Conservation (phyloP, 1,284 basidiomycete species). For the Tilletia indica region DNA sequence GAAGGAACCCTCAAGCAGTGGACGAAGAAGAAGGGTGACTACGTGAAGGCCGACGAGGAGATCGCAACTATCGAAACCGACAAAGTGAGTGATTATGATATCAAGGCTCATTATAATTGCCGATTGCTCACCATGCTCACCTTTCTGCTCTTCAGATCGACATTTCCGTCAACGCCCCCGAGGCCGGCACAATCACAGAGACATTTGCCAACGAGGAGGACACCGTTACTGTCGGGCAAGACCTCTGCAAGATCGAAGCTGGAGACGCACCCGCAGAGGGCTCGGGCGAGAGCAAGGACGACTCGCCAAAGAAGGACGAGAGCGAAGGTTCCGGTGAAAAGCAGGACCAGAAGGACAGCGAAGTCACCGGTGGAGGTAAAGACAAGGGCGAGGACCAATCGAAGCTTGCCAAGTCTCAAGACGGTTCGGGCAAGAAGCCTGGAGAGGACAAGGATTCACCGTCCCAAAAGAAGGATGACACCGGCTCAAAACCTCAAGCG, state of each 20-base stretch:
- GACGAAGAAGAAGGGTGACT: slow-evolving; percentile 90
- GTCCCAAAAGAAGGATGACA: too few species aligned
- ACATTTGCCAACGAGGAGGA: slow-evolving; percentile 86
- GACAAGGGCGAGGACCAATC: slow-evolving; percentile 60
- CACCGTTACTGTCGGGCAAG: slow-evolving; percentile 90
- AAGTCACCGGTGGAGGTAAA: slow-evolving; percentile 58
- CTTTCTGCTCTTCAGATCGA: slow-evolving; percentile 69
- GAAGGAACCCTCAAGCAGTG: slow-evolving; percentile 96
- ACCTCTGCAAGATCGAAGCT: slow-evolving; percentile 85
- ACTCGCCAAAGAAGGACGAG: slow-evolving; percentile 56
- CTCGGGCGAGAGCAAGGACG: slow-evolving; percentile 45
- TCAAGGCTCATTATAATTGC: neutral
- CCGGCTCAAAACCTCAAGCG: slow-evolving; percentile 1
- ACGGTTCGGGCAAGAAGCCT: slow-evolving; percentile 18
- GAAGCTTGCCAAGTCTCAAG: slow-evolving; percentile 58
- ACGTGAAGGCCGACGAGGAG: slow-evolving; percentile 88
- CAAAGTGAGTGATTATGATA: slow-evolving; percentile 73
- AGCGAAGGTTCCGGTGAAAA: slow-evolving; percentile 30
- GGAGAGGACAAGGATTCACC: neutral
- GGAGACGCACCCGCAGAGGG: slow-evolving; percentile 66
- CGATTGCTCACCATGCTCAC: neutral
- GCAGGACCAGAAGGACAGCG: slow-evolving; percentile 55
- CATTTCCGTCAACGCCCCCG: slow-evolving; percentile 90
- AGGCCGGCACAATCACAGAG: slow-evolving; percentile 82
- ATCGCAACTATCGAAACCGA: slow-evolving; percentile 98